phyloP scores from a whole-genome alignment of 2,329 filamentous ascomycete species.

The Fusarium papillatum region DNA sequence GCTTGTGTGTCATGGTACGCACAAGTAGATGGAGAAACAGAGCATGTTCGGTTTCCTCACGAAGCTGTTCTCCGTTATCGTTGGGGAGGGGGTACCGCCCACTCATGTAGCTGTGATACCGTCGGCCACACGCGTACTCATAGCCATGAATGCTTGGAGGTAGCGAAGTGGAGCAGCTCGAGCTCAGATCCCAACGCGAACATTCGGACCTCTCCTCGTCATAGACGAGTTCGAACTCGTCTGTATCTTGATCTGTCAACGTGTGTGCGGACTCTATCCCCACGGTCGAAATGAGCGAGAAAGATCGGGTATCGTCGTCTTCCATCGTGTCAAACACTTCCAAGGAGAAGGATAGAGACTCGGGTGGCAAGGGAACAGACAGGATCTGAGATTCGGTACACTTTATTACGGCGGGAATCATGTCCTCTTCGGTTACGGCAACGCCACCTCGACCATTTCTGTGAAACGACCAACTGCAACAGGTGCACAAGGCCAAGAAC shows the following conservation, averaged over 20 bases:
- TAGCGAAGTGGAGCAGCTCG: slow-evolving; percentile 49
- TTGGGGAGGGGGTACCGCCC: slow-evolving; percentile 63
- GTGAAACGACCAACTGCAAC: slow-evolving; percentile 34
- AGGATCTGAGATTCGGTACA: slow-evolving; percentile 17
- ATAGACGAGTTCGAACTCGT: slow-evolving; percentile 47
- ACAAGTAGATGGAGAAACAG: slow-evolving; percentile 60
- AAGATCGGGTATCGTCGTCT: slow-evolving; percentile 44
- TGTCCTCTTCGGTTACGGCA: slow-evolving; percentile 13
- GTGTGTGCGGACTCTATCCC: slow-evolving; percentile 41
- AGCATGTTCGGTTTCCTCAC: slow-evolving; percentile 60
- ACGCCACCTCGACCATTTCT: slow-evolving; percentile 27
- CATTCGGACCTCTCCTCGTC: slow-evolving; percentile 38
- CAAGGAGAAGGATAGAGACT: not conserved
- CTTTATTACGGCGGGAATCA: slow-evolving; percentile 28
- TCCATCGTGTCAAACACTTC: slow-evolving; percentile 28
- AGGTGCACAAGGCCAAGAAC: slow-evolving; percentile 19
- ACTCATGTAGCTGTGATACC: slow-evolving; percentile 59
- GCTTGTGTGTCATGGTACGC: slow-evolving; percentile 14
- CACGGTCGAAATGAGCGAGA: slow-evolving; percentile 47
- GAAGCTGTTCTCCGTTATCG: slow-evolving; percentile 59
- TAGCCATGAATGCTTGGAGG: slow-evolving; percentile 50
- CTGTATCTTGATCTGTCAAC: slow-evolving; percentile 45
- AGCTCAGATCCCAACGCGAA: slow-evolving; percentile 42
- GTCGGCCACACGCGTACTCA: slow-evolving; percentile 50
- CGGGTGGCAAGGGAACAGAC: not conserved